Evolutionary conservation across 2,329 filamentous ascomycete genomes (phyloP).

Genomic region (Geosmithia putterillii): DNA sequence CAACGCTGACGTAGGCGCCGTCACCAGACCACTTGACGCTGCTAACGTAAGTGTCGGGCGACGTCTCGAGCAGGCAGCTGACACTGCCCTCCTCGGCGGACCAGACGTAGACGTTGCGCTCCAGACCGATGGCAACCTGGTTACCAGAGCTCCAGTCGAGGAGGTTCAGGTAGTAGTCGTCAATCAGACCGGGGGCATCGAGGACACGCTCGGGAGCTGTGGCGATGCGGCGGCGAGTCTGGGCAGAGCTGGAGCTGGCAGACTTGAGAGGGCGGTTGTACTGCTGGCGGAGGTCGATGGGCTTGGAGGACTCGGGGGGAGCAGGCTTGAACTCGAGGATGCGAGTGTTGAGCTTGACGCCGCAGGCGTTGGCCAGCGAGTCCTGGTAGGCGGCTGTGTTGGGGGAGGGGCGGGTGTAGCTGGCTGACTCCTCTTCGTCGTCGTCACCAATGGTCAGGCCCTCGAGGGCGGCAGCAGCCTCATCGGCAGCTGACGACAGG

Average conservation of each 20-base stretch:
- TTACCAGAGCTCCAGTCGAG: slow-evolving; percentile 97
- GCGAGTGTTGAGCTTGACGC: slow-evolving; percentile 83
- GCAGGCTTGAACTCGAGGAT: slow-evolving; percentile 98
- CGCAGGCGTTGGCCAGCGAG: slow-evolving; percentile 80
- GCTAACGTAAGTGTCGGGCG: slow-evolving; percentile 86
- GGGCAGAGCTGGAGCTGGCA: slow-evolving; percentile 59
- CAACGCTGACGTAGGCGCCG: slow-evolving; percentile 90
- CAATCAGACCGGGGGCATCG: slow-evolving; percentile 88
- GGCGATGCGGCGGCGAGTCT: slow-evolving; percentile 83
- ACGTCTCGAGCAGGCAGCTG: slow-evolving; percentile 76
- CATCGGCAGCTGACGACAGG: slow-evolving; percentile 68
- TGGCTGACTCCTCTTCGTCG: slow-evolving; percentile 55
- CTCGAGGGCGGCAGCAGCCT: slow-evolving; percentile 69
- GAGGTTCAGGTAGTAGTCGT: slow-evolving; percentile 98
- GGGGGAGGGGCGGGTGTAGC: slow-evolving; percentile 68
- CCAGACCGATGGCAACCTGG: slow-evolving; percentile 93
- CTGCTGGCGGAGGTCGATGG: slow-evolving; percentile 91
- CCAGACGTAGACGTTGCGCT: slow-evolving; percentile 97
- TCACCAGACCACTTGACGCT: slow-evolving; percentile 99
- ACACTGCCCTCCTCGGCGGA: slow-evolving; percentile 89
- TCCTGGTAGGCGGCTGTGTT: slow-evolving; percentile 87
- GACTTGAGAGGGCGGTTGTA: slow-evolving; percentile 94
- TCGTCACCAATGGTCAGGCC: slow-evolving; percentile 57
- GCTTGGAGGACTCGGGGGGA: slow-evolving; percentile 94
- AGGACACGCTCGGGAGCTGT: slow-evolving; percentile 93